Evolutionary conservation across 345 rosid genomes (phyloP).

Genomic region (Citrus hindsii): DNA sequence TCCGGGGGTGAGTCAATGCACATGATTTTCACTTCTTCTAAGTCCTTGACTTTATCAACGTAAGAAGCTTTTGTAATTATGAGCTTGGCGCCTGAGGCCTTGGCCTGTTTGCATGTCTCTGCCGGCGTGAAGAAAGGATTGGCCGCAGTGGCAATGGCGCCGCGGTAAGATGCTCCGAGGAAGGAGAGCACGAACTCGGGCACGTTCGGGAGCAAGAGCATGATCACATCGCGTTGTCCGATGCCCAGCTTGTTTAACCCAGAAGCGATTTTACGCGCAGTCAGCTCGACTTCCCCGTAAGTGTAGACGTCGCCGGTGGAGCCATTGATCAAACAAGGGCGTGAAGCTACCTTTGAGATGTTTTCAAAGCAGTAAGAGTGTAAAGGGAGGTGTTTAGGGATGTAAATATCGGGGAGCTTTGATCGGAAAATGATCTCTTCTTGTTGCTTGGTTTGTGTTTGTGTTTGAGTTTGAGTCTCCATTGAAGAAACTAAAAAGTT

Average conservation of each 20-base stretch:
- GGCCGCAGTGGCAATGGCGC: slow-evolving; percentile 70
- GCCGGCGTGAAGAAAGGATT: slow-evolving; percentile 79
- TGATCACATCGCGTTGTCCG: slow-evolving; percentile 58
- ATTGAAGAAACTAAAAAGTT: background rate
- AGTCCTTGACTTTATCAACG: slow-evolving; percentile 49
- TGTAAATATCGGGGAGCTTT: slow-evolving; percentile 71
- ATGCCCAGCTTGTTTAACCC: slow-evolving; percentile 57
- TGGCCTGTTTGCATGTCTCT: slow-evolving; percentile 69
- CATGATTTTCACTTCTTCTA: slow-evolving; percentile 35
- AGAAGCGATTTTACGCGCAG: slow-evolving; percentile 53
- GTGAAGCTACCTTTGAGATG: slow-evolving; percentile 30
- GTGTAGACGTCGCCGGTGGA: slow-evolving; percentile 54
- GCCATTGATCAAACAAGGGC: slow-evolving; percentile 76
- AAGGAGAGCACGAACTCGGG: slow-evolving; percentile 75
- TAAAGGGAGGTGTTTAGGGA: slow-evolving; percentile 72
- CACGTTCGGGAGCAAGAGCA: slow-evolving; percentile 68
- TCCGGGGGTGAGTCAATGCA: slow-evolving; percentile 42
- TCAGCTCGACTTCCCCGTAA: slow-evolving; percentile 68
- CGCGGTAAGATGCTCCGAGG: slow-evolving; percentile 67
- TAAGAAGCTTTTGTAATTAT: slow-evolving; percentile 56
- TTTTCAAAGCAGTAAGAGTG: slow-evolving; percentile 71
- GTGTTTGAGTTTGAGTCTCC: slow-evolving; percentile 13
- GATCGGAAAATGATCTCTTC: slow-evolving; percentile 64
- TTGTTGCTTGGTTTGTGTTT: slow-evolving; percentile 4
- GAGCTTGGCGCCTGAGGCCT: slow-evolving; percentile 49